Conservation (phyloP, 148 eudicot species). For the Salicornia ramosissima region DNA sequence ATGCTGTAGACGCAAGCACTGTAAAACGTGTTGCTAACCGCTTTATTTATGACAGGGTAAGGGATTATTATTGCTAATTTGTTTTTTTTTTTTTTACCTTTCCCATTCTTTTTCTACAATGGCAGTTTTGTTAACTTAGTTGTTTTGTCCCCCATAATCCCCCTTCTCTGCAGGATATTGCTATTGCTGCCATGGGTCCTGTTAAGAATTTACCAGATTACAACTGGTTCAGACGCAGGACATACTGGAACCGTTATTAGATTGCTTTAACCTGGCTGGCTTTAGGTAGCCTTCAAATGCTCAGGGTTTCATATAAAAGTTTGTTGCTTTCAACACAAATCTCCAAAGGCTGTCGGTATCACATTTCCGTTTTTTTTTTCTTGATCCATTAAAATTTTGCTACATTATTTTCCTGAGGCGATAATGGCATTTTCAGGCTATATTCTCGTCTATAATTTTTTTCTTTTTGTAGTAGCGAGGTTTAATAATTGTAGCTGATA, state of each 20-base stretch:
- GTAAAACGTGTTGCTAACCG: conserved; percentile 89
- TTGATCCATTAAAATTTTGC: conserved; percentile 17
- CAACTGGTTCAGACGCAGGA: conserved; percentile 97
- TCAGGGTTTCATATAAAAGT: conserved; percentile 11
- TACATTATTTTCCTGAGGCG: conserved; percentile 11
- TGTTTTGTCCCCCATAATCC: not conserved
- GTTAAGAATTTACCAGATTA: conserved; percentile 74
- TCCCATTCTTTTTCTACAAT: too few species aligned
- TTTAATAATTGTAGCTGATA: conserved; percentile 3
- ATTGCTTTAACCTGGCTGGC: conserved; percentile 3
- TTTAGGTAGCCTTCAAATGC: not conserved
- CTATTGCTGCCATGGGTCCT: conserved; percentile 76
- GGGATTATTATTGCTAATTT: too few species aligned
- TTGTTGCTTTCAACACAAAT: conserved; percentile 21
- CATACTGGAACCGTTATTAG: conserved; percentile 85
- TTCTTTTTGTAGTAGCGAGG: not conserved
- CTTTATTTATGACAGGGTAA: conserved; percentile 71
- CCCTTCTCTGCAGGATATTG: conserved; percentile 49
- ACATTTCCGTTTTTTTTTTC: conserved; percentile 4
- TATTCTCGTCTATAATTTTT: not conserved
- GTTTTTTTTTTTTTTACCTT: too few species aligned
- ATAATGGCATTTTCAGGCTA: conserved; percentile 14
- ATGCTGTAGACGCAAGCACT: conserved; percentile 77
- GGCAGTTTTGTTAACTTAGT: not conserved
- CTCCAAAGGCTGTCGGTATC: conserved; percentile 1